Percentiles rank a stretch among this genome's conserved stretches.
phyloP scores from a whole-genome alignment of 1,139 yeast genomes.

The Blastobotrys persicus region DNA sequence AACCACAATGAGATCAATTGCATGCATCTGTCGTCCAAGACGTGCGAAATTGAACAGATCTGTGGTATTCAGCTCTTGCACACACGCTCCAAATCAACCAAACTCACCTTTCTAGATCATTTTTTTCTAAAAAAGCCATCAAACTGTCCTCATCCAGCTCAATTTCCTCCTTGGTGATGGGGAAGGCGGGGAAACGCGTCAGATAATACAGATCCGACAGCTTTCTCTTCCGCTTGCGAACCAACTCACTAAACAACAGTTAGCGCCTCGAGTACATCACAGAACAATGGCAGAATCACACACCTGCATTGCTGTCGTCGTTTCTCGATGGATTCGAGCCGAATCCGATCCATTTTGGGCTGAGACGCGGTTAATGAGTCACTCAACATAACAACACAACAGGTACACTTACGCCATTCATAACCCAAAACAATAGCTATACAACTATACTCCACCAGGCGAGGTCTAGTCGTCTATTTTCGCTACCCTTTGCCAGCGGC shows the following conservation, averaged over 20 bases:
- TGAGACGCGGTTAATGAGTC: not conserved
- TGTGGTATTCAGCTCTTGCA: no score
- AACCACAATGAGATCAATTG: not conserved
- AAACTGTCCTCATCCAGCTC: constrained; percentile 42
- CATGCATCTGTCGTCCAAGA: no score
- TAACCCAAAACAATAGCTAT: not conserved
- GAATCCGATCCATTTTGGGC: constrained; percentile 41
- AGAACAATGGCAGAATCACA: not conserved
- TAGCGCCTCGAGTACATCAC: not conserved
- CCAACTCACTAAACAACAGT: constrained; percentile 31
- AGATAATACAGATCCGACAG: constrained; percentile 56
- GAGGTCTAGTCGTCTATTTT: not conserved
- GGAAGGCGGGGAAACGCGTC: constrained; percentile 45
- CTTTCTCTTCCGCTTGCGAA: constrained; percentile 50
- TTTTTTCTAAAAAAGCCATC: constrained; percentile 44
- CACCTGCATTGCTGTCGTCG: constrained; percentile 42
- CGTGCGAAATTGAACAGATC: no score
- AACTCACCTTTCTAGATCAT: constrained; percentile 44
- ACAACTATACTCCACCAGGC: not conserved
- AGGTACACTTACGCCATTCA: constrained; percentile 4
- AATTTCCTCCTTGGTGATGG: constrained; percentile 40
- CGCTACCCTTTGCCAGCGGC: not conserved
- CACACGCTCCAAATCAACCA: no score
- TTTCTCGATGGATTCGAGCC: constrained; percentile 46
- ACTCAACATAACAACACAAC: not conserved